Evolutionary conservation across 805 yeast genomes (phyloP).

Genomic region (Starmerella lactis-condensi): DNA sequence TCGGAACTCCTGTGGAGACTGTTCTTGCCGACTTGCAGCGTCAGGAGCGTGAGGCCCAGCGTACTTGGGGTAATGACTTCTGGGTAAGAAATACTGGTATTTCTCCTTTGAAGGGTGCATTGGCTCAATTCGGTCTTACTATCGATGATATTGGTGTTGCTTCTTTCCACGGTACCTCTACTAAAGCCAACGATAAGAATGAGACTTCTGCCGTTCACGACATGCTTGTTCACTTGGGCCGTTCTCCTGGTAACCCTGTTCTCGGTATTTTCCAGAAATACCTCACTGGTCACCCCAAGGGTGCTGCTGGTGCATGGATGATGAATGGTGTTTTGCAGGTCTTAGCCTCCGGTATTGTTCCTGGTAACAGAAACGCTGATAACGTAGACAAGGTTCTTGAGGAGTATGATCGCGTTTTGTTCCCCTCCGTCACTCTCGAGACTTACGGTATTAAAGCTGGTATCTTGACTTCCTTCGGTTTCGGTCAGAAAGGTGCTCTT

Average conservation of each 20-base stretch:
- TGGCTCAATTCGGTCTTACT: slow-evolving; percentile 82
- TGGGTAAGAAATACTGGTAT: slow-evolving; percentile 79
- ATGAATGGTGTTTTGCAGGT: slow-evolving; percentile 93
- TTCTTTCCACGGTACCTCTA: slow-evolving; percentile 98
- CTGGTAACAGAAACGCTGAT: slow-evolving; percentile 98
- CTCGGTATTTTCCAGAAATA: slow-evolving; percentile 97
- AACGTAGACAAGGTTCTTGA: slow-evolving; percentile 72
- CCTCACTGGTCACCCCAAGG: slow-evolving; percentile 99
- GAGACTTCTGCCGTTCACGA: slow-evolving; percentile 78
- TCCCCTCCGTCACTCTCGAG: slow-evolving; percentile 81
- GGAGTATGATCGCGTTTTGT: slow-evolving; percentile 71
- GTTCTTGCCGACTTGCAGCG: slow-evolving; percentile 65
- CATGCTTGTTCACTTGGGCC: slow-evolving; percentile 90
- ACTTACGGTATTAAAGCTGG: slow-evolving; percentile 97
- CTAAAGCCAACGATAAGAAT: slow-evolving; percentile 96
- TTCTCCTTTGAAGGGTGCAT: slow-evolving; percentile 91
- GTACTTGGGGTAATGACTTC: slow-evolving; percentile 91
- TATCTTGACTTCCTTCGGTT: slow-evolving; percentile 92
- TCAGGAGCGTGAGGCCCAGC: slow-evolving; percentile 76
- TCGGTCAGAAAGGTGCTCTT: slow-evolving; percentile 98
- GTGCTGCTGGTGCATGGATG: slow-evolving; percentile 99
- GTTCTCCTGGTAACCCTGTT: slow-evolving; percentile 95
- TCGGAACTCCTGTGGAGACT: slow-evolving; percentile 74
- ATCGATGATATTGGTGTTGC: slow-evolving; percentile 92
- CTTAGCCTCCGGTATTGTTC: slow-evolving; percentile 79